Percentiles rank a stretch among this genome's conserved stretches.
Evolutionary conservation across 768 basidiomycete species (phyloP).

Genomic region (Trametes cinnabarina): DNA sequence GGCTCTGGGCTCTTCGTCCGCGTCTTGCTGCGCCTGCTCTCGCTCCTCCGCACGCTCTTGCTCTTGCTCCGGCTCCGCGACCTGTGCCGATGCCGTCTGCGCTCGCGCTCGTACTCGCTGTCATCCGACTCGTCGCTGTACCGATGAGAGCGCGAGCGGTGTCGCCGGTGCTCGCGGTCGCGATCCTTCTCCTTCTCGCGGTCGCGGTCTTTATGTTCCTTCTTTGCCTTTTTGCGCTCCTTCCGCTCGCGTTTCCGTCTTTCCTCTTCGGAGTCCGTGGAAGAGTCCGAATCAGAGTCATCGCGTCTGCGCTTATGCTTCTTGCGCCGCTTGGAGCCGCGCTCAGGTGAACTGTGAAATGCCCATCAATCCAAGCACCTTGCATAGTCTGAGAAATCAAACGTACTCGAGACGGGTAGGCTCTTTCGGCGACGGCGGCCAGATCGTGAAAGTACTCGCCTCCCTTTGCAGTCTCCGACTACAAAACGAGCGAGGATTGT

Average conservation of each 20-base stretch:
- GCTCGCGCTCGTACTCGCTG: conserved; percentile 35
- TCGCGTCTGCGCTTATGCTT: conserved; percentile 55
- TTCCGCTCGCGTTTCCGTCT: conserved; percentile 56
- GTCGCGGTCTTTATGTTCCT: conserved; percentile 49
- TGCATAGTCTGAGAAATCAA: conserved; percentile 40
- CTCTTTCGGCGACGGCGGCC: conserved; percentile 80
- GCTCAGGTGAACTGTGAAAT: conserved; percentile 51
- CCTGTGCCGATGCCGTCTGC: conserved; percentile 31
- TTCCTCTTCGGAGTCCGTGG: conserved; percentile 52
- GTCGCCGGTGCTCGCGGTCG: conserved; percentile 27
- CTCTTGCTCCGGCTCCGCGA: conserved; percentile 33
- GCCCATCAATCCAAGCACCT: background rate
- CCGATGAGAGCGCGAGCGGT: conserved; percentile 34
- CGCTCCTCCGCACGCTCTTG: conserved; percentile 24
- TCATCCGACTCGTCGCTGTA: conserved; percentile 33
- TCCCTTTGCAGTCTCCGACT: conserved; percentile 75
- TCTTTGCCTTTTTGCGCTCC: conserved; percentile 55
- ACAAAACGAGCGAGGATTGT: background rate
- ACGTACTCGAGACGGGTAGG: conserved; percentile 47
- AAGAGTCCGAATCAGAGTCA: conserved; percentile 45
- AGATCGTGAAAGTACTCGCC: conserved; percentile 55
- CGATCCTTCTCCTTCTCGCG: conserved; percentile 31
- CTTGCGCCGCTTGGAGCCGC: conserved; percentile 50
- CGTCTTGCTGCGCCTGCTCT: conserved; percentile 27
- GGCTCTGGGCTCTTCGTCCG: conserved; percentile 32